phyloP scores from a whole-genome alignment of 2,329 filamentous ascomycete genomes.

The Pseudocercospora eumusae region DNA sequence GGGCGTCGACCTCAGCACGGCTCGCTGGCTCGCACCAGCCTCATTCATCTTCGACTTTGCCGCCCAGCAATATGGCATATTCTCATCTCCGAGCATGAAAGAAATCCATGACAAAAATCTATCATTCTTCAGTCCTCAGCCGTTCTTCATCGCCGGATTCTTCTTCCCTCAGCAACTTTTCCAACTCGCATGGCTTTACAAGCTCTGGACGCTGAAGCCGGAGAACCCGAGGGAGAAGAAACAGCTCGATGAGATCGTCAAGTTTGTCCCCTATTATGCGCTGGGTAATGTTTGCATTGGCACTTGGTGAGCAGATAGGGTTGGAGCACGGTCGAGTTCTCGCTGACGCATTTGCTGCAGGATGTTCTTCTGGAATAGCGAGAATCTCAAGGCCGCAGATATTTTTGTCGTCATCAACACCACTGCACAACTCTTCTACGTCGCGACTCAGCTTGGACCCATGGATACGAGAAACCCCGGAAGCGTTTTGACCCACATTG shows the following conservation, averaged over 20 bases:
- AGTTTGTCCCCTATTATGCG: conserved; percentile 58
- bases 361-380: conserved; percentile 65
- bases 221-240: conserved; percentile 44
- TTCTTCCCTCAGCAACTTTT: conserved; percentile 64
- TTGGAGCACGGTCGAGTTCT: too few species aligned
- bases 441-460: conserved; percentile 49
- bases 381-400: conserved; percentile 54
- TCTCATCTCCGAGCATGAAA: conserved; percentile 60
- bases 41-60: conserved; percentile 61
- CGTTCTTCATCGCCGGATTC: conserved; percentile 61
- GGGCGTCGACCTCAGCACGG: conserved; percentile 57
- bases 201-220: conserved; percentile 53
- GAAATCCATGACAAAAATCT: conserved; percentile 60
- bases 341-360: conserved; percentile 27
- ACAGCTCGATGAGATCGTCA: conserved; percentile 54
- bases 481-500: conserved; percentile 60
- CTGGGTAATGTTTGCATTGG: conserved; percentile 62
- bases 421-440: conserved; percentile 57
- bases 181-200: conserved; percentile 60
- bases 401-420: conserved; percentile 60
- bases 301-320: conserved; percentile 45
- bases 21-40: conserved; percentile 56
- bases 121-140: conserved; percentile 61
- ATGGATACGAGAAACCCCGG: conserved; percentile 53
- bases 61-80: conserved; percentile 61